Conservation (phyloP, 805 yeast genomes). For the Lachancea cidri region DNA sequence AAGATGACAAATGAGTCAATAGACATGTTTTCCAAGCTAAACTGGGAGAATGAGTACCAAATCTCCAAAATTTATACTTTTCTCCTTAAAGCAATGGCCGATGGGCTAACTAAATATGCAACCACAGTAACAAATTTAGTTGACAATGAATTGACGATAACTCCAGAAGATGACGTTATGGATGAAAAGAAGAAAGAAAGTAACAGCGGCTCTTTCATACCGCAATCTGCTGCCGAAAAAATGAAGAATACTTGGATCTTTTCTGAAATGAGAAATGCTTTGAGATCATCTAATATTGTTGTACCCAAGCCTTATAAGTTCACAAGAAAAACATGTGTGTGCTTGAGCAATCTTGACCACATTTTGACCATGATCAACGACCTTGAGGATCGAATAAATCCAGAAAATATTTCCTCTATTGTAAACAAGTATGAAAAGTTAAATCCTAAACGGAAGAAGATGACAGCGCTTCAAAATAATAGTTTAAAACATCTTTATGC, state of each 20-base stretch:
- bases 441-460: constrained; percentile 15
- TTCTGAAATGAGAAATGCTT: constrained; percentile 47
- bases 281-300: constrained; percentile 36
- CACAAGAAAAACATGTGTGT: constrained; percentile 60
- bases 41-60: constrained; percentile 65
- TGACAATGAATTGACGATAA: constrained; percentile 11
- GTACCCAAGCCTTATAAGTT: constrained; percentile 54
- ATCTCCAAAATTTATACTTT: constrained; percentile 56
- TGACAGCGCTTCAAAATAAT: constrained; percentile 12
- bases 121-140: constrained; percentile 28
- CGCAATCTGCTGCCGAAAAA: constrained; percentile 32
- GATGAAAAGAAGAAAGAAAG: constrained; percentile 21
- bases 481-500: constrained; percentile 47
- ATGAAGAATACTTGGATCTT: constrained; percentile 40
- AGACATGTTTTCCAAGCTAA: constrained; percentile 49
- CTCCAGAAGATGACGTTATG: constrained; percentile 12
- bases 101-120: constrained; percentile 51
- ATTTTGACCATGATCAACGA: constrained; percentile 44
- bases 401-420: constrained; percentile 47
- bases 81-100: constrained; percentile 58
- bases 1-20: constrained; percentile 55
- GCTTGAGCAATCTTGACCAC: constrained; percentile 61
- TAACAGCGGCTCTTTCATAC: not conserved
- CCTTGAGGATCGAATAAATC: constrained; percentile 52
- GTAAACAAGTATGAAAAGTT: constrained; percentile 36